phyloP scores from a whole-genome alignment of 441 rosid species.

The Gossypium lobatum region DNA sequence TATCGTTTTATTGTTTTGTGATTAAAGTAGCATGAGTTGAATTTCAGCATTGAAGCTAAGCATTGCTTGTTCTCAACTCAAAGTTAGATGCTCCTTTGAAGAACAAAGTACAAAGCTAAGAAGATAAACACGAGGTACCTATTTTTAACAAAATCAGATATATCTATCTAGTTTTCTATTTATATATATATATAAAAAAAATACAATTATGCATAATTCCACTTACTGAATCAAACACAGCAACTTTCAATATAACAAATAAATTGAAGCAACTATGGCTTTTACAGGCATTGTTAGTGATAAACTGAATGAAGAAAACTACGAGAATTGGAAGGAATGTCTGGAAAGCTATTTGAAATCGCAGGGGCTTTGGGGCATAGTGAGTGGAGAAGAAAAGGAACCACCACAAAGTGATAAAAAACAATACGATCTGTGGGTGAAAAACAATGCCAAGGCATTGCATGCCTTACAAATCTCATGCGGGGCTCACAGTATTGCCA shows the following conservation, averaged over 20 bases:
- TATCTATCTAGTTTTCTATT: background rate
- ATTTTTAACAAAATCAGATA: background rate
- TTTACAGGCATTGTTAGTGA: conserved; percentile 9
- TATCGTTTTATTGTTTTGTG: background rate
- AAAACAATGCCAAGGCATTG: conserved; percentile 7
- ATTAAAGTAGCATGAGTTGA: background rate
- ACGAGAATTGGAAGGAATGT: conserved; percentile 13
- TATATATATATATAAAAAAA: background rate
- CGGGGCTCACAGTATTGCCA: background rate
- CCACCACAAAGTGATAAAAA: background rate
- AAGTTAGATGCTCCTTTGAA: background rate
- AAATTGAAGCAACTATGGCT: background rate
- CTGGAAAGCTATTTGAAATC: conserved; percentile 11
- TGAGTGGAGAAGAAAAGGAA: background rate
- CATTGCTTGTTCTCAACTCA: background rate
- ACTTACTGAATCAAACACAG: background rate
- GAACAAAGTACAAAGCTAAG: background rate
- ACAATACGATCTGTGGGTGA: background rate
- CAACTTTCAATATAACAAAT: background rate
- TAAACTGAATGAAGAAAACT: conserved; percentile 2
- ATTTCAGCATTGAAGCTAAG: background rate
- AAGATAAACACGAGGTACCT: background rate
- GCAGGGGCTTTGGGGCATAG: conserved; percentile 10
- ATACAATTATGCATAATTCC: background rate
- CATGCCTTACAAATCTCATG: conserved; percentile 13